Conservation (phyloP, 2,329 filamentous ascomycete genomes). For the Venturia pyrina region DNA sequence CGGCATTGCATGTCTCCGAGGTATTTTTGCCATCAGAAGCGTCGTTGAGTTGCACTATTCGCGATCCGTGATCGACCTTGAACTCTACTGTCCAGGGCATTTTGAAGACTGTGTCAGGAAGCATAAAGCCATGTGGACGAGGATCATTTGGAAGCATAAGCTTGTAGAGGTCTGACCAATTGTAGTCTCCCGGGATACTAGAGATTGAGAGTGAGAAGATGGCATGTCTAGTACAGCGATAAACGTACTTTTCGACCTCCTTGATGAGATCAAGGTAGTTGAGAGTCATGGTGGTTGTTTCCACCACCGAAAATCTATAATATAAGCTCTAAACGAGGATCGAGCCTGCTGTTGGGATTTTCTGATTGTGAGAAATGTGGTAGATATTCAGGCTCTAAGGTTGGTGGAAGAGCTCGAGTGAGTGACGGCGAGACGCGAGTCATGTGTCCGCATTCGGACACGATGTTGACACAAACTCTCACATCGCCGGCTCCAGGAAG, state of each 20-base stretch:
- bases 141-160: conserved; percentile 37
- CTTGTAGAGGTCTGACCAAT: conserved; percentile 35
- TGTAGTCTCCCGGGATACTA: conserved; percentile 40
- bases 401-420: too few species aligned
- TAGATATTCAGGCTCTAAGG: too few species aligned
- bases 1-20: conserved; percentile 26
- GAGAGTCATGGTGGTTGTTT: neutral
- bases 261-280: conserved; percentile 8
- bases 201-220: neutral
- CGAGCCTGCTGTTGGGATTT: too few species aligned
- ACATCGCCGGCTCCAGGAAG: too few species aligned
- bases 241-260: conserved; percentile 8
- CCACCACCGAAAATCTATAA: neutral
- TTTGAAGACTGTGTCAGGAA: conserved; percentile 33
- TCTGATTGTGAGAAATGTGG: too few species aligned
- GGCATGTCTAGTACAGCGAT: neutral
- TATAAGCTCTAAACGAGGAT: too few species aligned
- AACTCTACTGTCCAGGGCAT: conserved; percentile 40
- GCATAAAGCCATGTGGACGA: conserved; percentile 42
- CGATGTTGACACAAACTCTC: too few species aligned
- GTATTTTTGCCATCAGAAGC: conserved; percentile 14
- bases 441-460: too few species aligned
- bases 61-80: conserved; percentile 24
- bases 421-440: too few species aligned
- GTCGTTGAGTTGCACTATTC: conserved; percentile 14